phyloP scores from a whole-genome alignment of 768 basidiomycete species.

The Favolaschia claudopus region DNA sequence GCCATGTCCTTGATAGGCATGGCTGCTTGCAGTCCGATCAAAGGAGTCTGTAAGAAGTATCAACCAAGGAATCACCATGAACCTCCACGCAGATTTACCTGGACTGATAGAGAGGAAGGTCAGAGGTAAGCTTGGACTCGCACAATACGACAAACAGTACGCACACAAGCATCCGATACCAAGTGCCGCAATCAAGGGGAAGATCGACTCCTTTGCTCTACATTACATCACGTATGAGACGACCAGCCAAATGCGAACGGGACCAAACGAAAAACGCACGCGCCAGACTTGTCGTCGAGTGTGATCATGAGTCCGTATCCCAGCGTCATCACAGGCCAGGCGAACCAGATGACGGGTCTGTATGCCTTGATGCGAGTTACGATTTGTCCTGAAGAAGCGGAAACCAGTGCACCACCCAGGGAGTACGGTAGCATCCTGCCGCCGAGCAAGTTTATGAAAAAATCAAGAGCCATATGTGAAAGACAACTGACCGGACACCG shows the following conservation, averaged over 20 bases:
- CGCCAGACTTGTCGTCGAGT: slow-evolving; percentile 64
- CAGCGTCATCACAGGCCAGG: slow-evolving; percentile 62
- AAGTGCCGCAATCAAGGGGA: slow-evolving; percentile 68
- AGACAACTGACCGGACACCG: slow-evolving; percentile 64
- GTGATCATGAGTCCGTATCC: slow-evolving; percentile 79
- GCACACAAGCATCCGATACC: slow-evolving; percentile 64
- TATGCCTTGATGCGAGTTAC: slow-evolving; percentile 67
- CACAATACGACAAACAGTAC: slow-evolving; percentile 50
- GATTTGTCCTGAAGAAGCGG: slow-evolving; percentile 63
- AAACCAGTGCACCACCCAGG: slow-evolving; percentile 60
- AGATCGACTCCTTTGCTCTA: slow-evolving; percentile 71
- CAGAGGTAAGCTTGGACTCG: slow-evolving; percentile 38
- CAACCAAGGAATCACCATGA: neutral
- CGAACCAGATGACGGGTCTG: slow-evolving; percentile 67
- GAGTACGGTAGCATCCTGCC: slow-evolving; percentile 79
- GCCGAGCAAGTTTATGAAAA: neutral
- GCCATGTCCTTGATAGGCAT: slow-evolving; percentile 92
- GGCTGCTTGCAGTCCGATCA: slow-evolving; percentile 81
- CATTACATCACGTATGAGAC: slow-evolving; percentile 8
- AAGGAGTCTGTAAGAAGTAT: slow-evolving; percentile 53
- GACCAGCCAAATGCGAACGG: neutral
- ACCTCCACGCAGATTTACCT: neutral
- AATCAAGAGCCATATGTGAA: neutral
- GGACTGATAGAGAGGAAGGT: slow-evolving; percentile 6
- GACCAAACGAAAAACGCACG: slow-evolving; percentile 40